These are phyloP conservation scores for Canariomyces notabilis DNA, from an alignment of 2,329 filamentous ascomycete species.

Conservation along the genomic window DNA sequence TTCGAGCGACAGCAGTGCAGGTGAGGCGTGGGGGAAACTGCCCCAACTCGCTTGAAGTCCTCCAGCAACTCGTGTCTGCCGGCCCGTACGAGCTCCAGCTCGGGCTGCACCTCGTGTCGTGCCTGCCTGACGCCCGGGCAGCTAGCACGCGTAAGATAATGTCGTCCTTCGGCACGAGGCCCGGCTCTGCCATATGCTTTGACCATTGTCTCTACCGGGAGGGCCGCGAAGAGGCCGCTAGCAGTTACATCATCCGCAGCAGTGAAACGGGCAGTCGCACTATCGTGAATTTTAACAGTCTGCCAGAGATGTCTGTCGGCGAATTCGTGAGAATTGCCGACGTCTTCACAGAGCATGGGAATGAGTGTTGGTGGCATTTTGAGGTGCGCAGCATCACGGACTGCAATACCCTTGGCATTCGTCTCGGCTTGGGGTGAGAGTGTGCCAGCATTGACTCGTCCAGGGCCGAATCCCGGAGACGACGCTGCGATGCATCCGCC, in stretches of 20 bases:
- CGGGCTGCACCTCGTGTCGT: slow-evolving; percentile 40
- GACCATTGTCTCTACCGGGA: slow-evolving; percentile 56
- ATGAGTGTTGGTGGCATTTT: slow-evolving; percentile 63
- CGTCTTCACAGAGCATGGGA: slow-evolving; percentile 30
- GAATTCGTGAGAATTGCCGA: slow-evolving; percentile 52
- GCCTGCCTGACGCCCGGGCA: slow-evolving; percentile 50
- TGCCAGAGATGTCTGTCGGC: slow-evolving; percentile 60
- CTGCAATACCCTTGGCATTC: background rate
- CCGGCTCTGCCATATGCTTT: slow-evolving; percentile 41
- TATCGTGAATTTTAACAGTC: slow-evolving; percentile 63
- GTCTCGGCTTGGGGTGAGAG: background rate
- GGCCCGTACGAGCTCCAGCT: slow-evolving; percentile 24
- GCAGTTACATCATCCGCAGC: slow-evolving; percentile 65
- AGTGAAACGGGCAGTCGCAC: slow-evolving; percentile 56
- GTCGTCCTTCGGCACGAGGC: slow-evolving; percentile 44
- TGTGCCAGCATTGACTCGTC: slow-evolving; percentile 7
- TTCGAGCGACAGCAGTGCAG: slow-evolving; percentile 56
- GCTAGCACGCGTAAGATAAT: slow-evolving; percentile 47
- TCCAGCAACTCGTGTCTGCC: slow-evolving; percentile 53
- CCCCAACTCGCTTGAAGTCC: slow-evolving; percentile 65
- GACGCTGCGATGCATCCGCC: slow-evolving; percentile 53
- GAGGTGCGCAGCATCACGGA: slow-evolving; percentile 44
- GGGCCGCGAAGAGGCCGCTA: slow-evolving; percentile 52
- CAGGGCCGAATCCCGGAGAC: slow-evolving; percentile 60
- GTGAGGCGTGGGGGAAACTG: slow-evolving; percentile 68